phyloP scores from a whole-genome alignment of 495 filamentous ascomycete genomes.

The Penicillium arizonense region DNA sequence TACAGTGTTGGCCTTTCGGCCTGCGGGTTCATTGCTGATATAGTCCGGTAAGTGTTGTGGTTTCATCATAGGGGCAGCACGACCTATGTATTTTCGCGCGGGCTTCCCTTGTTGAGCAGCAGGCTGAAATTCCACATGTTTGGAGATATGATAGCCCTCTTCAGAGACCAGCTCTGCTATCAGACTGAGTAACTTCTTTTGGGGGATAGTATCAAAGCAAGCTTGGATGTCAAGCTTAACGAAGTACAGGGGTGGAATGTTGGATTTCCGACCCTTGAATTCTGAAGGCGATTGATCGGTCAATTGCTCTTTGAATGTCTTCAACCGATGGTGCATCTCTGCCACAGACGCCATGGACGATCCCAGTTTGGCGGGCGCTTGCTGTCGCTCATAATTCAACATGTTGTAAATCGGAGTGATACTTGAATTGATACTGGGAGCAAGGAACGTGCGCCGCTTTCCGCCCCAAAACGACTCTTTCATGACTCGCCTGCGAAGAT shows the following conservation, averaged over 20 bases:
- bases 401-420: slow-evolving; percentile 73
- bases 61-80: slow-evolving; percentile 52
- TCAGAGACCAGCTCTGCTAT: slow-evolving; percentile 63
- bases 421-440: slow-evolving; percentile 76
- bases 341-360: slow-evolving; percentile 75
- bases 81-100: slow-evolving; percentile 62
- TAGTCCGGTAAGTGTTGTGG: slow-evolving; percentile 53
- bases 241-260: slow-evolving; percentile 60
- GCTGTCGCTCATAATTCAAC: slow-evolving; percentile 71
- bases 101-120: slow-evolving; percentile 38
- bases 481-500: slow-evolving; percentile 65
- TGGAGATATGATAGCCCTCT: slow-evolving; percentile 66
- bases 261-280: neutral
- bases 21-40: slow-evolving; percentile 43
- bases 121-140: slow-evolving; percentile 68
- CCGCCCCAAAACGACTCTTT: slow-evolving; percentile 42
- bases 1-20: slow-evolving; percentile 58
- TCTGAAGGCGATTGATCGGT: slow-evolving; percentile 3
- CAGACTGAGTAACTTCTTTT: slow-evolving; percentile 65
- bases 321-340: slow-evolving; percentile 78
- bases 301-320: slow-evolving; percentile 56
- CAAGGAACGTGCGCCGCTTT: slow-evolving; percentile 47
- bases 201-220: slow-evolving; percentile 95
- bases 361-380: slow-evolving; percentile 63
- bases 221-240: slow-evolving; percentile 89